Conservation (phyloP, 78 protist genomes). For the Ministeria vibrans region DNA sequence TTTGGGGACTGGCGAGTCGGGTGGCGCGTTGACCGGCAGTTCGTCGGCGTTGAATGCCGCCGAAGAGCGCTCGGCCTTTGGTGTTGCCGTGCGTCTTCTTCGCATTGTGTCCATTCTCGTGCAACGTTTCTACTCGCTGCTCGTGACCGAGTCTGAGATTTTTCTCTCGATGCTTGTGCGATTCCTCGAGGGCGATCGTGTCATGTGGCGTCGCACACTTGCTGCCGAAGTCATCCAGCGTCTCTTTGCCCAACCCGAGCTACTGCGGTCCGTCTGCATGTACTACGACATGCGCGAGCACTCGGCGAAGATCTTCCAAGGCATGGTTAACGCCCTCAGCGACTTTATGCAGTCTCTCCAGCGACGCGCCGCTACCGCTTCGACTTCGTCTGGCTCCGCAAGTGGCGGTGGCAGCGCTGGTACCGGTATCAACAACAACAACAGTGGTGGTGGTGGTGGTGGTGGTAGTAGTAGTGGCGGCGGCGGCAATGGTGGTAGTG, state of each 20-base stretch:
- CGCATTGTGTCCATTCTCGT: constrained; percentile 9
- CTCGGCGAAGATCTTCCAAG: neutral
- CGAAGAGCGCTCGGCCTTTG: neutral
- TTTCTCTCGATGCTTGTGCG: constrained; percentile 24
- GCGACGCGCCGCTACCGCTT: too few species aligned
- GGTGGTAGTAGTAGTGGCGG: too few species aligned
- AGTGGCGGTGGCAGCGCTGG: too few species aligned
- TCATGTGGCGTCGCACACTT: constrained; percentile 18
- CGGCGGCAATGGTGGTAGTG: too few species aligned
- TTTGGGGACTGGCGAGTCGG: too few species aligned
- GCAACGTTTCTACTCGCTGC: constrained; percentile 1
- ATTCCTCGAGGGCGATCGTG: constrained; percentile 17
- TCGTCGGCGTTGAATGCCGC: neutral
- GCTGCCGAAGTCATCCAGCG: constrained; percentile 15
- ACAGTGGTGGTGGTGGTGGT: too few species aligned
- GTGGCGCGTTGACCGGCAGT: neutral
- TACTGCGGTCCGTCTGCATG: constrained; percentile 7
- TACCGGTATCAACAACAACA: too few species aligned
- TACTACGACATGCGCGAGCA: constrained; percentile 15
- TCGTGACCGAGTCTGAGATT: constrained; percentile 27
- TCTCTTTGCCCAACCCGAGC: constrained; percentile 1
- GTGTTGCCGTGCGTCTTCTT: constrained; percentile 10
- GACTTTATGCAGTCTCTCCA: neutral
- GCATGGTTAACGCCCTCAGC: neutral
- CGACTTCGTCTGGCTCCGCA: too few species aligned